Percentiles rank a stretch among this genome's conserved stretches.
These are phyloP conservation scores for Przewalskia tangutica DNA, from an alignment of 257 asterid species.

Conservation along the genomic window DNA sequence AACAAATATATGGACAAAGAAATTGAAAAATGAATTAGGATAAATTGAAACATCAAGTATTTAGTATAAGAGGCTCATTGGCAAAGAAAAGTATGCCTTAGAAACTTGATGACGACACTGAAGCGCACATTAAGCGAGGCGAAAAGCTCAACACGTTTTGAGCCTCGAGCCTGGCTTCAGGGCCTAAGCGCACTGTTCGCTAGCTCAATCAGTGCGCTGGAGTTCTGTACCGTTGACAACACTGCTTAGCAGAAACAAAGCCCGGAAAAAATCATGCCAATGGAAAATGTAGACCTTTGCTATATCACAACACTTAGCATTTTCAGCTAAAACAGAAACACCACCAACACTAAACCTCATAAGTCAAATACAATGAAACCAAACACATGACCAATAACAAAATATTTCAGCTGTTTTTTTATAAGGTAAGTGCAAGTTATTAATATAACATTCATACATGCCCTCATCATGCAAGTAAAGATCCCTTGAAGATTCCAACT, in stretches of 20 bases:
- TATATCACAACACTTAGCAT: neutral
- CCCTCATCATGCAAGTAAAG: neutral
- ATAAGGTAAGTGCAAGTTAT: neutral
- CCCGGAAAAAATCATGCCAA: conserved; percentile 1
- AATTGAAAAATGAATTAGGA: too few relatives aligned
- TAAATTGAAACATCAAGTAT: too few relatives aligned
- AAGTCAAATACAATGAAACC: neutral
- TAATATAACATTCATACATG: neutral
- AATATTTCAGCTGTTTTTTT: neutral
- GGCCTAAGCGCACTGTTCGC: too few relatives aligned
- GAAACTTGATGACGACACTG: too few relatives aligned
- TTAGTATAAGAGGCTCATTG: too few relatives aligned
- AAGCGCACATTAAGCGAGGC: too few relatives aligned
- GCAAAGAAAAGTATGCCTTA: too few relatives aligned
- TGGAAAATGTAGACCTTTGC: neutral
- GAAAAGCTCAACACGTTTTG: too few relatives aligned
- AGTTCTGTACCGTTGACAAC: too few relatives aligned
- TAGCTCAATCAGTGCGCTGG: too few relatives aligned
- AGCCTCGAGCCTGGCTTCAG: too few relatives aligned
- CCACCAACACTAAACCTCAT: neutral
- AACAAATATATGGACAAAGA: too few relatives aligned
- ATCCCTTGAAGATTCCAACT: conserved; percentile 1
- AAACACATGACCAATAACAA: neutral
- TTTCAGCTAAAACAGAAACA: neutral
- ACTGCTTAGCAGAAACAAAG: neutral